Evolutionary conservation across 2,329 filamentous ascomycete genomes (phyloP), one percentile per base, ranked within the genome.

Genomic region (Chrysoporthe puriensis): DNA sequence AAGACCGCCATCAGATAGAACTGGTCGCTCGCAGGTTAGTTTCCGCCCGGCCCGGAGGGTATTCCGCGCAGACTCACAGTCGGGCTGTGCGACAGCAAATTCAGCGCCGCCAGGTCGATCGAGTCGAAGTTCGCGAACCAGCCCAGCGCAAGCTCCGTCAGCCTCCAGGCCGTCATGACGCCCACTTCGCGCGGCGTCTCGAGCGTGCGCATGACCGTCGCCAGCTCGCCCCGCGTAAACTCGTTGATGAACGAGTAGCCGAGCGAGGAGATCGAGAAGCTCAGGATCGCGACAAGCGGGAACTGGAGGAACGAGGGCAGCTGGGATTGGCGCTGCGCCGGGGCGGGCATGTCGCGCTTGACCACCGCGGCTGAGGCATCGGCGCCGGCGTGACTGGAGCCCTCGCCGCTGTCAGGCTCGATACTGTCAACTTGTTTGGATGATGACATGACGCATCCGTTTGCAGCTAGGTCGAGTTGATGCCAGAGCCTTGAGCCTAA

Each of bases 121-220:
- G 91, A 88, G 77, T 96, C 93, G 76, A 91, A 92, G 70, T 89
- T 84, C 56, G 88, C 83, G 73, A 86, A 86, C 93, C 93, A 97
- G 59, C 87, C 90, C 59, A 94, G 75, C 34, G 83, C 87, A 64
- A 97, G 83, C 76, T 94, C 90, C 59, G 88, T 88, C 86, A 85
- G 75, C 77, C 82, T 83, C 86, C 86, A 89, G 14, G 78, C 80
- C 1, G 81, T 78, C 71, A 88, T 73, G 43, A 82, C 81, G 6
- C 78, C 82, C 40, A 93, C 84, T 76, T 92, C 88, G 75, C 80
- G 79, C 83, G 87, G 88, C 63, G 85, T 84, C 62, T 90, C 87
- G 69, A 88, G 78, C 66, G 84, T 85, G 73, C 89, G 87, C 76
- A 88, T 91, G 68, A 95, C 85, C 36, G 81, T 80, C 1, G 88